Conservation (phyloP, 1,284 basidiomycete genomes). For the Ganoderma lingzhi region DNA sequence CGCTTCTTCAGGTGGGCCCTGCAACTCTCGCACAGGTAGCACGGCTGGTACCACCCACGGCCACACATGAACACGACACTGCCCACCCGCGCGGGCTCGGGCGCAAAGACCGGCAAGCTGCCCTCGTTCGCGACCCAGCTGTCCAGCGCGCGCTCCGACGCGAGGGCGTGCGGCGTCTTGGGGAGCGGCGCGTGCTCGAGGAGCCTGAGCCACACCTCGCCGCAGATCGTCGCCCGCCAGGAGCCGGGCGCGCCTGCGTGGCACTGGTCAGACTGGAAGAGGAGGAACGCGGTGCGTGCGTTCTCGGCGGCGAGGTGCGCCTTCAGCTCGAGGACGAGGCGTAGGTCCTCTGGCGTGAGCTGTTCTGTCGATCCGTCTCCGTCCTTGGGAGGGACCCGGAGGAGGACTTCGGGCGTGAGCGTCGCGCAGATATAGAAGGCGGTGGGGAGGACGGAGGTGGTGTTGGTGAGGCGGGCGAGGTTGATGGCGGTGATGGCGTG, state of each 20-base stretch:
- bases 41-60: not conserved
- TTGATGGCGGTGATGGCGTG: constrained; percentile 23
- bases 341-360: constrained; percentile 18
- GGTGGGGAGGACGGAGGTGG: constrained; percentile 20
- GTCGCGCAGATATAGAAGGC: constrained; percentile 21
- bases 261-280: not conserved
- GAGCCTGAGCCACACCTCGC: constrained; percentile 9
- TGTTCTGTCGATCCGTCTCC: constrained; percentile 24
- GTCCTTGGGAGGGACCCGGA: constrained; percentile 11
- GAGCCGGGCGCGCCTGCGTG: not conserved
- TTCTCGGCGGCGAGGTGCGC: constrained; percentile 8
- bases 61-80: too few relatives aligned
- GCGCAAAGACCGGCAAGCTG: not conserved
- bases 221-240: not conserved
- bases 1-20: constrained; percentile 6
- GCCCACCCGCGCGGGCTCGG: not conserved
- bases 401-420: constrained; percentile 14
- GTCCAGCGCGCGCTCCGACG: constrained; percentile 17
- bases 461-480: constrained; percentile 21
- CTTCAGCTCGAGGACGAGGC: constrained; percentile 14
- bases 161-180: constrained; percentile 14
- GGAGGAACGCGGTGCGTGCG: constrained; percentile 4
- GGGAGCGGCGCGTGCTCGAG: constrained; percentile 7
- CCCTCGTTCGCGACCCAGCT: constrained; percentile 16
- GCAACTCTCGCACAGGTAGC: constrained; percentile 13